Evolutionary conservation across 2,329 filamentous ascomycete genomes (phyloP).

Genomic region (Cyphellophora attinorum): DNA sequence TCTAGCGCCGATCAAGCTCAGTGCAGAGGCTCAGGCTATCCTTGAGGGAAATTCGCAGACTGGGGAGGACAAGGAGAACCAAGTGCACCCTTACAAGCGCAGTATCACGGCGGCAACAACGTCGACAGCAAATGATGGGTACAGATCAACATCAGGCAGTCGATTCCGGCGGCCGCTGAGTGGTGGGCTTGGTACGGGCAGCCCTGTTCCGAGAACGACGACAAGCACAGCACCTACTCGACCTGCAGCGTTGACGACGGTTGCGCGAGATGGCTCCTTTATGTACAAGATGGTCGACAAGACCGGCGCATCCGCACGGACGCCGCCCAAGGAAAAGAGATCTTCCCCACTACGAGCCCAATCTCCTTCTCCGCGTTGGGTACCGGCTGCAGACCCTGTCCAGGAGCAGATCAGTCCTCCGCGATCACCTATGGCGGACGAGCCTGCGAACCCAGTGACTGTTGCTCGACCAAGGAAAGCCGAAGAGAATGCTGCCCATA

Average conservation of each 20-base stretch:
- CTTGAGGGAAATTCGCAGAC: slow-evolving; percentile 51
- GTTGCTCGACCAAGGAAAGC: slow-evolving; percentile 37
- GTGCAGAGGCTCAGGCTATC: slow-evolving; percentile 80
- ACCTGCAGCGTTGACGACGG: slow-evolving; percentile 18
- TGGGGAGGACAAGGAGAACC: slow-evolving; percentile 23
- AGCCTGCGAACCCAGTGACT: slow-evolving; percentile 25
- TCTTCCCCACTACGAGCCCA: not conserved
- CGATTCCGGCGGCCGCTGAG: slow-evolving; percentile 22
- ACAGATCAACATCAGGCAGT: slow-evolving; percentile 5
- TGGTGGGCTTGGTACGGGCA: slow-evolving; percentile 26
- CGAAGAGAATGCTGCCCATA: slow-evolving; percentile 57
- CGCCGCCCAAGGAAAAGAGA: not conserved
- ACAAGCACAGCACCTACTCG: slow-evolving; percentile 26
- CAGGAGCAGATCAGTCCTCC: not conserved
- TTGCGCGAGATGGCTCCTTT: slow-evolving; percentile 29
- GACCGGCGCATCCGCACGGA: slow-evolving; percentile 1
- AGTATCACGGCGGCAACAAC: slow-evolving; percentile 5
- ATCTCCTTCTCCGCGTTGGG: not conserved
- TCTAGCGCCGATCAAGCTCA: slow-evolving; percentile 84
- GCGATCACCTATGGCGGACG: slow-evolving; percentile 10
- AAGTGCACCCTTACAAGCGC: not conserved
- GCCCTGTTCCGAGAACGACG: slow-evolving; percentile 32
- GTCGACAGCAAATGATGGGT: slow-evolving; percentile 3
- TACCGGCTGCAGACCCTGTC: not conserved
- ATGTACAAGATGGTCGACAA: slow-evolving; percentile 25